phyloP scores from a whole-genome alignment of 2,329 filamentous ascomycete species.

The Harringtonia lauricola region DNA sequence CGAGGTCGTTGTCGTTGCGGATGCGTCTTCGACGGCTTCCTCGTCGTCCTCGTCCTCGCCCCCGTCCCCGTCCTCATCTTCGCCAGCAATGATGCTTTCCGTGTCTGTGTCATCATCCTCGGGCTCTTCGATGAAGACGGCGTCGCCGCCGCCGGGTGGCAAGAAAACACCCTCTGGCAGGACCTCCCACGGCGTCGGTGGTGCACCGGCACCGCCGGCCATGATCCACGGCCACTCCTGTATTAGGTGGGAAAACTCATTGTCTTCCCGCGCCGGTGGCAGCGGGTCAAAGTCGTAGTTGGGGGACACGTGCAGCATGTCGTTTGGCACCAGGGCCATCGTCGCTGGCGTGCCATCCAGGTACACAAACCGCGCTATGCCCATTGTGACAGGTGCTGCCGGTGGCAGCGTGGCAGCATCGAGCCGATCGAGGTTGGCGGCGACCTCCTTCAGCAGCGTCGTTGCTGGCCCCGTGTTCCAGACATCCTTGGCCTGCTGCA shows the following conservation, averaged over 20 bases:
- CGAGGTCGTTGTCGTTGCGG: background rate
- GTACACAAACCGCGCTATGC: slow-evolving; percentile 64
- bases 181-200: background rate
- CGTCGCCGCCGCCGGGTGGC: background rate
- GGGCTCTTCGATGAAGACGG: background rate
- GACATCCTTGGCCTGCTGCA: slow-evolving; percentile 64
- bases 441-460: slow-evolving; percentile 57
- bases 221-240: slow-evolving; percentile 32
- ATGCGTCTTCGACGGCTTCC: background rate
- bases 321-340: slow-evolving; percentile 56
- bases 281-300: slow-evolving; percentile 75
- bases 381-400: slow-evolving; percentile 29
- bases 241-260: slow-evolving; percentile 35
- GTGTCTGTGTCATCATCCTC: background rate
- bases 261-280: slow-evolving; percentile 51
- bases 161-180: too few species aligned
- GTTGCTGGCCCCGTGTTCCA: slow-evolving; percentile 73
- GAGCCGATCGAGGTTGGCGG: background rate
- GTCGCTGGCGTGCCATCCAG: slow-evolving; percentile 64
- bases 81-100: too few species aligned
- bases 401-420: slow-evolving; percentile 26
- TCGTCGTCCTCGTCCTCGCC: background rate
- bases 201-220: too few species aligned
- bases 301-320: slow-evolving; percentile 51
- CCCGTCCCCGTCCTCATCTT: background rate